phyloP scores from a whole-genome alignment of 352 stramenopile genomes.

The Globisporangium acanthophoron region DNA sequence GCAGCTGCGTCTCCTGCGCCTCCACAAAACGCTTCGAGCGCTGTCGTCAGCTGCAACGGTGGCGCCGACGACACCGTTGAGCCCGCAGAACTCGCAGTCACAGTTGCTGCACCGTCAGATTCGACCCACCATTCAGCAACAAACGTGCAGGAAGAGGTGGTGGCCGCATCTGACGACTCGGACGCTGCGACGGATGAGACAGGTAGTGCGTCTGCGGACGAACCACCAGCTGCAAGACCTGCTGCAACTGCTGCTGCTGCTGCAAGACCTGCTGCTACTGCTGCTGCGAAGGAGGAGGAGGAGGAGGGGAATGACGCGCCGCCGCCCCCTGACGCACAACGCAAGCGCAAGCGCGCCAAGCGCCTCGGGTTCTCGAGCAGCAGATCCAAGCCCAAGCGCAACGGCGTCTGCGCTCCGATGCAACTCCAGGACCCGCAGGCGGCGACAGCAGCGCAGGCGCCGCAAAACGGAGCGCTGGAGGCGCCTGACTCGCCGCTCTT shows the following conservation, averaged over 20 bases:
- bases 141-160: neutral
- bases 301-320: slow-evolving; percentile 2
- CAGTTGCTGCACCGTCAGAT: neutral
- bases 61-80: neutral
- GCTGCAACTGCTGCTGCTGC: neutral
- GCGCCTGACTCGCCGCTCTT: slow-evolving; percentile 37
- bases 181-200: slow-evolving; percentile 8
- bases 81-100: neutral
- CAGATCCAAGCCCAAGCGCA: slow-evolving; percentile 14
- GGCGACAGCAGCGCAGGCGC: slow-evolving; percentile 4
- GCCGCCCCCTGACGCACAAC: slow-evolving; percentile 3
- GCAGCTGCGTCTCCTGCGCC: neutral
- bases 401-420: slow-evolving; percentile 9
- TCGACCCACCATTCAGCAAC: neutral
- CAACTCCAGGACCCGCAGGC: slow-evolving; percentile 14
- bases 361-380: slow-evolving; percentile 28
- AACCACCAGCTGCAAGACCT: neutral
- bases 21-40: neutral
- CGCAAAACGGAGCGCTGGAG: slow-evolving; percentile 7
- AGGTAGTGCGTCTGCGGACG: slow-evolving; percentile 3
- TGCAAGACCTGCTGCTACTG: neutral
- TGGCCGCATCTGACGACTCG: slow-evolving; percentile 8
- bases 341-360: slow-evolving; percentile 43
- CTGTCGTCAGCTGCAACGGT: neutral
- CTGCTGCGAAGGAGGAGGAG: neutral